phyloP scores from a whole-genome alignment of 2,329 filamentous ascomycete species.

The Calonectria honghensis region DNA sequence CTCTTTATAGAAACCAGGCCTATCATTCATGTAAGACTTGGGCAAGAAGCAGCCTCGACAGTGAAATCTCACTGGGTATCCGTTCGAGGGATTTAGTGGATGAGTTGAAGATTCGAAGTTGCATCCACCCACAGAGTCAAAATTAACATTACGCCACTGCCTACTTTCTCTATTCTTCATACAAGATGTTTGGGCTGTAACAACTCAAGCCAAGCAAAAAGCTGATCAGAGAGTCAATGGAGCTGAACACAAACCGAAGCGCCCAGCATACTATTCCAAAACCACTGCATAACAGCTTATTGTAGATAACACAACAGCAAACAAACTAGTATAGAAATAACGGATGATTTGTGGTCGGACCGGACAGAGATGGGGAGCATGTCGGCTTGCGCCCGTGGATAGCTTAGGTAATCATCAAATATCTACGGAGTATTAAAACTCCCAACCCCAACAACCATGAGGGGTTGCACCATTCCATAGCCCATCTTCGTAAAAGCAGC shows the following conservation, averaged over 20 bases:
- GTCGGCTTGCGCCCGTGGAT: neutral
- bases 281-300: too few species aligned
- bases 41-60: too few species aligned
- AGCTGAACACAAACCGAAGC: neutral
- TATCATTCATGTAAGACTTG: too few species aligned
- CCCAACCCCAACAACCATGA: neutral
- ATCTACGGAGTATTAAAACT: neutral
- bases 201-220: neutral
- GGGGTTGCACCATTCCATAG: neutral
- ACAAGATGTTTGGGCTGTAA: neutral
- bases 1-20: neutral
- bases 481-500: neutral
- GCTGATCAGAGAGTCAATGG: neutral
- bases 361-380: neutral
- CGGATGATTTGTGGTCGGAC: too few species aligned
- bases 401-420: slow-evolving; percentile 18
- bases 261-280: too few species aligned
- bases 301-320: neutral
- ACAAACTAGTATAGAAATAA: neutral
- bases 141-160: neutral
- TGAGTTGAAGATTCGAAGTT: neutral
- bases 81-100: neutral
- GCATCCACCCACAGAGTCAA: neutral
- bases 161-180: neutral
- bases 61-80: too few species aligned